A percentile compares a stretch with the other conserved stretches of the same genome.
Evolutionary conservation across 441 rosid genomes (phyloP).

Genomic region (Corymbia citriodora): DNA sequence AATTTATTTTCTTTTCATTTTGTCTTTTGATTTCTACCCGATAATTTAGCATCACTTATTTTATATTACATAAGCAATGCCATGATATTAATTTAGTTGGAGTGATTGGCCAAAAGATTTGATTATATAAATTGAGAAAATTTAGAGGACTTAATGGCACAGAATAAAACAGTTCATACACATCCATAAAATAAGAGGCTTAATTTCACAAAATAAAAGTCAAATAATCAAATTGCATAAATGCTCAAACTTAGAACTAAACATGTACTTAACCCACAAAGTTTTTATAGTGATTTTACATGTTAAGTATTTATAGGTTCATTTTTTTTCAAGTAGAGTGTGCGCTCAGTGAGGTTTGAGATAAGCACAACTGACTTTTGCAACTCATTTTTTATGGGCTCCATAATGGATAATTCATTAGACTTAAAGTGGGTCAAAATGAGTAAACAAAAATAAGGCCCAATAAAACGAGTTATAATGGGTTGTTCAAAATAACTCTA

Average conservation of each 20-base stretch:
- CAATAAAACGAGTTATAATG: too few relatives aligned
- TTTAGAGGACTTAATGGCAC: neutral
- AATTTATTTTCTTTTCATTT: neutral
- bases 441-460: too few relatives aligned
- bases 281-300: neutral
- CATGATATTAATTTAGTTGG: neutral
- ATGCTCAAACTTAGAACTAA: neutral
- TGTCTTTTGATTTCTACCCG: neutral
- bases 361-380: too few relatives aligned
- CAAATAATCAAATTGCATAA: neutral
- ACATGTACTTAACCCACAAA: neutral
- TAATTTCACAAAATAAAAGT: neutral
- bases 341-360: rapidly evolving
- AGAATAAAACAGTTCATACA: neutral
- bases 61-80: neutral
- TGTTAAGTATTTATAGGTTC: neutral
- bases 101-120: neutral
- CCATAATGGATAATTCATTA: too few relatives aligned
- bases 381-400: too few relatives aligned
- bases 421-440: too few relatives aligned
- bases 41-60: neutral
- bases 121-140: neutral
- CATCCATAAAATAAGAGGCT: neutral
- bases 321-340: neutral
- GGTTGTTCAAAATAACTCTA: too few relatives aligned